Base-by-base conservation (phyloP, 345 rosid species). In the Rhizophora mangle region DNA sequence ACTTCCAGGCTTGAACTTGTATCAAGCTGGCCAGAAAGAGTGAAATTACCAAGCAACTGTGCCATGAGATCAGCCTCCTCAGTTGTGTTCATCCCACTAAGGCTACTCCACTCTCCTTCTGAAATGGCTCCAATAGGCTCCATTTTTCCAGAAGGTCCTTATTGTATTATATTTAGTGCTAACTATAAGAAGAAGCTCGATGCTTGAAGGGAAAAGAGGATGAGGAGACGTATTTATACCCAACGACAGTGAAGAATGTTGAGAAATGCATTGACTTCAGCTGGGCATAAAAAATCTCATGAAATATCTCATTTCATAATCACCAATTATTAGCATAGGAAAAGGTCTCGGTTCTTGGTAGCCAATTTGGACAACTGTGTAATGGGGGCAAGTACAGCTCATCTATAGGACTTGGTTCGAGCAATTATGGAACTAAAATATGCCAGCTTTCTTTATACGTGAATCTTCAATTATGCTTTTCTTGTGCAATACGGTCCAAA, bases 31-130 rank as follows among this genome's bases (percentile, higher is more conserved):
- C n/a, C n/a, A 11, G 80, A 62, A 24, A 72, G 63, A 2, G 80
- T 74, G 70, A 58, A 77, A 34, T 78, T 76, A 2, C 78, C 81
- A 1, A 88, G 87, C 77, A 90, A 77, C 31, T 87, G 88, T 39
- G 85, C 85, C 90, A 86, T 78, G 84, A 90, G 86, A 63, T 93
- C 88, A 57, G 85, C 82, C 76, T 93, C 98, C 57, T 92, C 94
- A 52, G 73, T 65, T 29, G 89, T 76, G 63, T 73, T 79, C 74
- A 85, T 75, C 60, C 85, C 91, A 27, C 83, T 69, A 2, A 87
- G 76, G 65, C 74, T 79, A 51, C 79, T 80, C 95, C 96, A 90
- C 31, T 84, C 90, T 39, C 86, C 85, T 47, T 78, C 87, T n/a
- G 65, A 34, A n/a, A 58, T 47, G 34, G 69, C 68, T 63, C 79